A percentile compares a stretch with the other conserved stretches of the same genome.
Conservation (phyloP, 768 basidiomycete species). For the Gautieria morchelliformis region DNA sequence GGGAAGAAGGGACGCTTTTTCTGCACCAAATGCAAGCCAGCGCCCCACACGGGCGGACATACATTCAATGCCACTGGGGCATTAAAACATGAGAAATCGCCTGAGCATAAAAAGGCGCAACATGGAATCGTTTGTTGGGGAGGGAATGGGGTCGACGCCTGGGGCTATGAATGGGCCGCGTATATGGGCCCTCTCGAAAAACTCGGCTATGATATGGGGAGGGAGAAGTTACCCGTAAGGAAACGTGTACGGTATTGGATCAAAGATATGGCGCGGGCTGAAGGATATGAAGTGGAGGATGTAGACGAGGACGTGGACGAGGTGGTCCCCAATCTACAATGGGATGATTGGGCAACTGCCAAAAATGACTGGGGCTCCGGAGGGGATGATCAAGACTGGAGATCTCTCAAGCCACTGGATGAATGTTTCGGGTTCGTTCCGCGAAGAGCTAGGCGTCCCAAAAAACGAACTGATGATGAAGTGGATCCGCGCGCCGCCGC, state of each 20-base stretch:
- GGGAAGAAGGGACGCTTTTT: background rate
- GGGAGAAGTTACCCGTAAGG: background rate
- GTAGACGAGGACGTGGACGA: conserved; percentile 1
- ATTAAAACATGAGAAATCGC: background rate
- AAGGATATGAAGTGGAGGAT: conserved; percentile 1
- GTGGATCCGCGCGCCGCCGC: background rate
- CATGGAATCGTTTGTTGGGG: background rate
- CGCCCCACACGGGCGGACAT: background rate
- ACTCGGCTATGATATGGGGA: background rate
- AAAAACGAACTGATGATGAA: background rate
- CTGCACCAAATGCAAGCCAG: background rate
- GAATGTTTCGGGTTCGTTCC: too few relatives aligned
- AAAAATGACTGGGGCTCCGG: background rate
- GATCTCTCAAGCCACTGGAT: too few relatives aligned
- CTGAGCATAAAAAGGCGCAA: background rate
- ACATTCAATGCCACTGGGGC: background rate
- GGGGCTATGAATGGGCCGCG: background rate
- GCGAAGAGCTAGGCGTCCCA: too few relatives aligned
- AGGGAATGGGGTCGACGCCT: background rate
- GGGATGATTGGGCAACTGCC: conserved; percentile 4
- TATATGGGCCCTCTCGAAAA: background rate
- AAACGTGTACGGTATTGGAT: conserved; percentile 3
- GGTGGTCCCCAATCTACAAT: too few relatives aligned
- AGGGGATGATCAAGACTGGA: too few relatives aligned
- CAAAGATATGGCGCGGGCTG: background rate